Conservation (phyloP, 495 filamentous ascomycete genomes). For the Mytilinidion resinicola region DNA sequence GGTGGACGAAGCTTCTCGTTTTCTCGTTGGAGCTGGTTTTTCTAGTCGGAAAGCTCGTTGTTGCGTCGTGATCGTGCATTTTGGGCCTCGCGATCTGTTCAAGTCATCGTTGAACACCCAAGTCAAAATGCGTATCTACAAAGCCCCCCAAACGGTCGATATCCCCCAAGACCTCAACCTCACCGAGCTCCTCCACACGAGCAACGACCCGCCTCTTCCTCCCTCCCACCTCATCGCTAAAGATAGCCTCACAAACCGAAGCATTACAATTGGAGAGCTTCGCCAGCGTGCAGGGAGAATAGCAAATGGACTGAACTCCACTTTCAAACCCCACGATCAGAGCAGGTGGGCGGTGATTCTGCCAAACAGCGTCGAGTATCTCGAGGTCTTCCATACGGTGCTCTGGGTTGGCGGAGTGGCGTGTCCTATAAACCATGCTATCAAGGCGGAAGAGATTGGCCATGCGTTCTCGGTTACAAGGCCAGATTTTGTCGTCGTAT, state of each 20-base stretch:
- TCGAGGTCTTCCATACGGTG: constrained; percentile 33
- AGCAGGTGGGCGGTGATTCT: constrained; percentile 35
- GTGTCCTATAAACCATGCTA: constrained; percentile 18
- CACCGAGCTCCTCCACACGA: constrained; percentile 36
- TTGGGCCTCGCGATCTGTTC: no score
- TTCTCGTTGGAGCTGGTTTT: no score
- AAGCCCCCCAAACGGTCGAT: constrained; percentile 24
- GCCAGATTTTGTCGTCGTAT: constrained; percentile 30
- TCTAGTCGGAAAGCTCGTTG: no score
- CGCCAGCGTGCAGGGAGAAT: constrained; percentile 35
- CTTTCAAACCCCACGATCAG: constrained; percentile 28
- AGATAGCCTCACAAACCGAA: constrained; percentile 37
- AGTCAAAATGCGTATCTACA: constrained; percentile 34
- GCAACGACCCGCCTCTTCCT: constrained; percentile 27
- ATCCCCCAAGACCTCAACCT: constrained; percentile 35
- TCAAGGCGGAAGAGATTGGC: constrained; percentile 18
- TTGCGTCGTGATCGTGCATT: no score
- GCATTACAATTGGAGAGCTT: constrained; percentile 34
- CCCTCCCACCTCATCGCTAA: constrained; percentile 37
- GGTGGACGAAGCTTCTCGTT: no score
- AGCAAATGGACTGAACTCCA: constrained; percentile 31
- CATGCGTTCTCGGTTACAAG: constrained; percentile 15
- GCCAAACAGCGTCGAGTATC: constrained; percentile 37
- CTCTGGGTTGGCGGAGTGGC: constrained; percentile 20
- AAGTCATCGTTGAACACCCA: neutral